phyloP scores from a whole-genome alignment of 495 filamentous ascomycete genomes.

The Aspergillus incahuasiensis region DNA sequence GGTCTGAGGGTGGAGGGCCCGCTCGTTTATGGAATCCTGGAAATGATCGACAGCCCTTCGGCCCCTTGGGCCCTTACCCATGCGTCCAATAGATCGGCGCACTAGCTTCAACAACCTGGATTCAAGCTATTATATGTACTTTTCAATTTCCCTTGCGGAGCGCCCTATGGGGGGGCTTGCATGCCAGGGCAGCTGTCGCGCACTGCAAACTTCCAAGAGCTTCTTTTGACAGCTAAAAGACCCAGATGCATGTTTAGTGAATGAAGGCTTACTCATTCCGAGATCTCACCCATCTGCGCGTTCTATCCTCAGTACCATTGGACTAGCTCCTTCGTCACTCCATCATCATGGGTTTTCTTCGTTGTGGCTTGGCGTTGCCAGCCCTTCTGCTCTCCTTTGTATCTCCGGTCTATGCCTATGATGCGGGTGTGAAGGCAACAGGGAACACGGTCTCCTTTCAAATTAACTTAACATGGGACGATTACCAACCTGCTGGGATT shows the following conservation, averaged over 20 bases:
- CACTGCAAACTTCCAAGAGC: neutral
- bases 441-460: slow-evolving; percentile 17
- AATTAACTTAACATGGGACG: slow-evolving; percentile 18
- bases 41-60: neutral
- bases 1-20: neutral
- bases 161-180: neutral
- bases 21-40: neutral
- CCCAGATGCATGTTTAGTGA: neutral
- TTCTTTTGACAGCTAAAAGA: neutral
- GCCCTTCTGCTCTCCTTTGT: slow-evolving; percentile 7
- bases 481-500: slow-evolving; percentile 14
- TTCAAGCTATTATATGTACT: neutral
- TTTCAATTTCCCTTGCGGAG: neutral
- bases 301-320: neutral
- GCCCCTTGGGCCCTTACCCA: too few relatives aligned
- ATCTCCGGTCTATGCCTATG: slow-evolving; percentile 4
- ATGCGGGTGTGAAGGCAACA: neutral
- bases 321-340: neutral
- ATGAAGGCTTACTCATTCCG: neutral
- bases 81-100: neutral
- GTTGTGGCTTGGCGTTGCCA: slow-evolving; percentile 1
- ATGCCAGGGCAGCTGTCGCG: neutral
- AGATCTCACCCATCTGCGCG: neutral
- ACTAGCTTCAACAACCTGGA: neutral
- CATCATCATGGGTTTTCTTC: slow-evolving; percentile 3